phyloP scores from a whole-genome alignment of 768 basidiomycete species.

The Lactarius tabidus region DNA sequence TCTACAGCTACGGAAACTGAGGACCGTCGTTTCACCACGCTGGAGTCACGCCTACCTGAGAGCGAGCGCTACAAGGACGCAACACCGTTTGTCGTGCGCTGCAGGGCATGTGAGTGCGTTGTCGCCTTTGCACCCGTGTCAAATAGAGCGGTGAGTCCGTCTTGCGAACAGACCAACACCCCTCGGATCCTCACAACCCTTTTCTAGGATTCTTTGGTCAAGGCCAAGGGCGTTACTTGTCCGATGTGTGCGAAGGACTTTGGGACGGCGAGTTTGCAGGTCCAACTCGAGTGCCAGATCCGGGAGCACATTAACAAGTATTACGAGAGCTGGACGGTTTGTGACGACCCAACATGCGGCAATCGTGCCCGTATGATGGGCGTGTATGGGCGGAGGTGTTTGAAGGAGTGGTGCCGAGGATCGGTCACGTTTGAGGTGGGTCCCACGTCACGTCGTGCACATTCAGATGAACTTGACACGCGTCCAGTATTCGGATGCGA shows the following conservation, averaged over 20 bases:
- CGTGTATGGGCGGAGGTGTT: constrained; percentile 82
- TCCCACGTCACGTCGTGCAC: constrained; percentile 9
- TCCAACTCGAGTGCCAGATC: constrained; percentile 86
- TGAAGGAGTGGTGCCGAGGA: constrained; percentile 65
- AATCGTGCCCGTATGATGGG: constrained; percentile 90
- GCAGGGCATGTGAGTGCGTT: constrained; percentile 65
- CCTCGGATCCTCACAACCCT: constrained; percentile 2
- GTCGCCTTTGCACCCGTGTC: constrained; percentile 55
- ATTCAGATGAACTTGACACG: constrained; percentile 4
- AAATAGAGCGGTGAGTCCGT: constrained; percentile 49
- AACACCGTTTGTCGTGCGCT: constrained; percentile 67
- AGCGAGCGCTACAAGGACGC: constrained; percentile 80
- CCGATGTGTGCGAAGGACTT: constrained; percentile 57
- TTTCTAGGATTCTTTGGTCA: constrained; percentile 61
- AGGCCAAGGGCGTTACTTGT: constrained; percentile 63
- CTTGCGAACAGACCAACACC: not conserved
- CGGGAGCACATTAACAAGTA: constrained; percentile 71
- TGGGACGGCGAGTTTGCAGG: constrained; percentile 57
- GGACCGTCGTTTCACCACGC: constrained; percentile 66
- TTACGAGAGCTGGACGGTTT: constrained; percentile 86
- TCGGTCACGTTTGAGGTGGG: constrained; percentile 71
- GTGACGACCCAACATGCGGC: constrained; percentile 82
- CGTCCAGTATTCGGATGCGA: constrained; percentile 72
- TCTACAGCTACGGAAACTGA: constrained; percentile 40
- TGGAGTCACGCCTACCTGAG: constrained; percentile 89